Evolutionary conservation across 1,284 basidiomycete species (phyloP), one percentile per base, ranked within the genome.

Genomic region (Cutaneotrichosporon dermatis): DNA sequence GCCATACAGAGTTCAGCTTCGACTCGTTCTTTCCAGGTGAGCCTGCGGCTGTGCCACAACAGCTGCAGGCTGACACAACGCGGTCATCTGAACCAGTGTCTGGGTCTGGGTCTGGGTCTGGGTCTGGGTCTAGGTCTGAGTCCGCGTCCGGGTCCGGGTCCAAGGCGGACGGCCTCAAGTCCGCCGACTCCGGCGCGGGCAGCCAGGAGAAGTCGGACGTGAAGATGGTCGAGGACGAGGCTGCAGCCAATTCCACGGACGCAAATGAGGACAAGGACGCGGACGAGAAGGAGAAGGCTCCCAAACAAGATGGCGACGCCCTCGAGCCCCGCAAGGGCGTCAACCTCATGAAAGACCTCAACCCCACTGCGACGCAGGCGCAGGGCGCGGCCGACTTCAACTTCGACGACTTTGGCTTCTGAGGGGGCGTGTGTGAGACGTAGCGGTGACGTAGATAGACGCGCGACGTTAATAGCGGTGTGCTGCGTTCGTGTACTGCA

Each of bases 191-290:
- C 43, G 16, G 10, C 40, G 16, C 44, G 16, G 33, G 44, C 12
- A 45, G 71, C 40, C 54, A 61, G 51, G 66, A 66, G 50, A 69
- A 68, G 55, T 60, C 66, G 37, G 68, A 65, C 58, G 8, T 86
- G 68, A 88, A 93, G 66, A 88, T 86, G 66, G 95, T 93, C 77
- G 87, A 90, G 66, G 81, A 90, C 69, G 79, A 81, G 42, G 81
- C 79, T 51, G 11, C 43, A 6, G 41, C 41, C 41, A 44, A 57
- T 12, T n/a, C 15, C 25, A 42, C 34, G n/a, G 52, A 44, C 10
- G 44, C 51, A 16, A 58, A 51, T 50, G 51, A 52, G 33, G 56
- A 46, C 5, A 12, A 35, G 4, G 36, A 51, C 33, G 16, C 33
- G 9, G 34, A 57, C 25, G 33, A 39, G 33, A 16, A 36, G 6